phyloP scores from a whole-genome alignment of 805 yeast genomes.

The Wickerhamiella sorbophila region DNA sequence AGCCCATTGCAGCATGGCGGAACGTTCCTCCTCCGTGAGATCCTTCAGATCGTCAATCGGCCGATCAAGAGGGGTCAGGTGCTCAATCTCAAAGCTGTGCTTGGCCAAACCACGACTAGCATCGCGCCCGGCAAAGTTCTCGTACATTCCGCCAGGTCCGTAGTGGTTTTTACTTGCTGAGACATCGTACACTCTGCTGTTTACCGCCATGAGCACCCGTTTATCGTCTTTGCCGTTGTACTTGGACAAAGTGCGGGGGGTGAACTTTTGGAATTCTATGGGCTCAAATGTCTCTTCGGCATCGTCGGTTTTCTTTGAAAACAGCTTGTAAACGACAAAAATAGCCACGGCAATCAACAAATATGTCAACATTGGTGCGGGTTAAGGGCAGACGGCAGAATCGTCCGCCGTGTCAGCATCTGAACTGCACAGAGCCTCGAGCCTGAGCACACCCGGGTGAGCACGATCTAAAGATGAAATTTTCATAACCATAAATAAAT shows the following conservation, averaged over 20 bases:
- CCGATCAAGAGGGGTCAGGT: conserved; percentile 52
- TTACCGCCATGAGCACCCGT: conserved; percentile 73
- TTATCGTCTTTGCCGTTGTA: conserved; percentile 73
- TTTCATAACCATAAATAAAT: too few relatives aligned
- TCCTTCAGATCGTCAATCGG: conserved; percentile 64
- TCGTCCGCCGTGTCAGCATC: too few relatives aligned
- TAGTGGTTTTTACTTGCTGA: conserved; percentile 67
- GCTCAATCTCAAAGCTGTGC: conserved; percentile 64
- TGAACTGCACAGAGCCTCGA: too few relatives aligned
- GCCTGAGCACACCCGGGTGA: too few relatives aligned
- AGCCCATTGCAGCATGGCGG: conserved; percentile 73
- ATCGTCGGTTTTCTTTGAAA: neutral
- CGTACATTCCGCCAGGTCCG: conserved; percentile 93
- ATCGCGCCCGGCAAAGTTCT: conserved; percentile 90
- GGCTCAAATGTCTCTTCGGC: conserved; percentile 7
- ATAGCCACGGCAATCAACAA: conserved; percentile 1
- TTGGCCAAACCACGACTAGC: conserved; percentile 85
- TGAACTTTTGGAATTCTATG: conserved; percentile 34
- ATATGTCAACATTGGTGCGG: neutral
- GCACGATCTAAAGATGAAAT: too few relatives aligned
- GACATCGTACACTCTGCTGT: conserved; percentile 76
- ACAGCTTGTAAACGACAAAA: conserved; percentile 4
- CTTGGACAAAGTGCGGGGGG: conserved; percentile 57
- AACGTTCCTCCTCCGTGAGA: conserved; percentile 43
- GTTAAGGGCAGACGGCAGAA: neutral